phyloP scores from a whole-genome alignment of 2,329 filamentous ascomycete genomes.

The Botryotinia convoluta region DNA sequence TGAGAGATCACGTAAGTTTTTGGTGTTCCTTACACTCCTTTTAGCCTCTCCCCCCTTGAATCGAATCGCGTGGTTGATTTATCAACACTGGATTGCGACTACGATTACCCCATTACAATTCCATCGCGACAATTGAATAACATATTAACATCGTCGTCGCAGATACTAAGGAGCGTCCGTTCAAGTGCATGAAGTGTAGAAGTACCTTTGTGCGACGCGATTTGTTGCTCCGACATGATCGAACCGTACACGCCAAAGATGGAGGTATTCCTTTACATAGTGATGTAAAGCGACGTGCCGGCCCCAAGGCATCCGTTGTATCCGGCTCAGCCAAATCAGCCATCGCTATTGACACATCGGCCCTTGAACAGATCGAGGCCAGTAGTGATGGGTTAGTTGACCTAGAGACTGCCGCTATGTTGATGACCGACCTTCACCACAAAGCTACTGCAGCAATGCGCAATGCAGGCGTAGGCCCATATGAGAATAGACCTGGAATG shows the following conservation, averaged over 20 bases:
- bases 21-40: slow-evolving; percentile 20
- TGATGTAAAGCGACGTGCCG: slow-evolving; percentile 83
- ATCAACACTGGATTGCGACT: slow-evolving; percentile 5
- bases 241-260: slow-evolving; percentile 98
- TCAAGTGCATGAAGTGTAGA: slow-evolving; percentile 97
- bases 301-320: slow-evolving; percentile 63
- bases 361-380: slow-evolving; percentile 89
- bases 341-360: slow-evolving; percentile 78
- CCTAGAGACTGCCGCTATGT: slow-evolving; percentile 95
- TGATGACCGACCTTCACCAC: slow-evolving; percentile 97
- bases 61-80: slow-evolving; percentile 22
- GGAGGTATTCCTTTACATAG: slow-evolving; percentile 90
- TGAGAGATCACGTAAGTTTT: slow-evolving; percentile 91
- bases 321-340: slow-evolving; percentile 70
- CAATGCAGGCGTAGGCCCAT: slow-evolving; percentile 50
- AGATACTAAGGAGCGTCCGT: slow-evolving; percentile 98
- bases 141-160: slow-evolving; percentile 29
- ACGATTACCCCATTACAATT: neutral
- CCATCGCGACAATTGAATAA: neutral
- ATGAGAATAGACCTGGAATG: slow-evolving; percentile 58
- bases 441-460: slow-evolving; percentile 79
- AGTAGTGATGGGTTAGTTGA: slow-evolving; percentile 90
- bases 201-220: slow-evolving; percentile 98
- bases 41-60: slow-evolving; percentile 25
- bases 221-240: slow-evolving; percentile 91